Percentiles rank a stretch among this genome's conserved stretches.
phyloP scores from a whole-genome alignment of 306 rosid genomes.

The Fragaria iinumae region DNA sequence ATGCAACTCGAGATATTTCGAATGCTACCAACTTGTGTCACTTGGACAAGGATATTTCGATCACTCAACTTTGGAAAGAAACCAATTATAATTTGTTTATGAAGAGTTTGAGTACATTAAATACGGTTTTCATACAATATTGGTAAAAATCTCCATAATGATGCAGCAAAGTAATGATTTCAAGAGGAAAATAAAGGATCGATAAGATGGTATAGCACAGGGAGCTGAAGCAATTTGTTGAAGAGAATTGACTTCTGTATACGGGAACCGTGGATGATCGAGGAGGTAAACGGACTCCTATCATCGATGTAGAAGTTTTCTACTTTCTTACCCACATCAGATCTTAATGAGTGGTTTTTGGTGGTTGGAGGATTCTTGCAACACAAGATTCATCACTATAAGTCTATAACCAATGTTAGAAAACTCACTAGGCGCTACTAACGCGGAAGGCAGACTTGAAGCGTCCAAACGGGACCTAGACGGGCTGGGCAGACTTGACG shows the following conservation, averaged over 20 bases:
- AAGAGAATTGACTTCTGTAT: conserved; percentile 7
- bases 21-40: neutral
- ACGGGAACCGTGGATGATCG: neutral
- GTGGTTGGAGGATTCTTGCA: neutral
- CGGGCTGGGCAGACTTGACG: too few relatives aligned
- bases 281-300: neutral
- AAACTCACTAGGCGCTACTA: too few relatives aligned
- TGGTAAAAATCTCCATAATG: neutral
- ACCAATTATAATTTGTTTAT: neutral
- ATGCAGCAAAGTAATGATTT: neutral
- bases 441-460: too few relatives aligned
- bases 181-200: neutral
- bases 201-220: neutral
- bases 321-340: neutral
- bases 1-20: conserved; percentile 1
- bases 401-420: too few relatives aligned
- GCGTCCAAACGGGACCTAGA: too few relatives aligned
- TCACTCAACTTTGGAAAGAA: conserved; percentile 10
- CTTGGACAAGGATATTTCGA: neutral
- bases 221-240: neutral
- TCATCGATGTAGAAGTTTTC: neutral
- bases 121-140: neutral
- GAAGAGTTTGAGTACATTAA: neutral
- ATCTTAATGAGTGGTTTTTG: neutral
- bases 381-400: neutral